Percentiles rank a stretch among this genome's conserved stretches.
These are phyloP conservation scores for Serendipita sp. DNA, from an alignment of 768 basidiomycete species.

Conservation along the genomic window DNA sequence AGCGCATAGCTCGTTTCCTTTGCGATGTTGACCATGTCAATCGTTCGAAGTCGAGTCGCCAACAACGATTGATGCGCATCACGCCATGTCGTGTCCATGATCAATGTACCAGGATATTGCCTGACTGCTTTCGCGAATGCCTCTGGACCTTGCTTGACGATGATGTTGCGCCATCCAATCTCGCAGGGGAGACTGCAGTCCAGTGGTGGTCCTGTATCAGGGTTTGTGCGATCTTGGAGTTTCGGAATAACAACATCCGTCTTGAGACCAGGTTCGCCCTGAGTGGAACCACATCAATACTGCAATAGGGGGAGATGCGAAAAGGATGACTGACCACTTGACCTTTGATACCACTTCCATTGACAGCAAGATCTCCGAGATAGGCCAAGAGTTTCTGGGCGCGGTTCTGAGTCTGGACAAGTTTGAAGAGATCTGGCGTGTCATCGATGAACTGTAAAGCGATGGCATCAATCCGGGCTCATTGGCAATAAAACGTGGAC, in stretches of 20 bases:
- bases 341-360: constrained; percentile 95
- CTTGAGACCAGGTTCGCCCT: constrained; percentile 89
- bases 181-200: constrained; percentile 74
- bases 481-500: constrained; percentile 12
- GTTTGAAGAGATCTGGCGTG: constrained; percentile 97
- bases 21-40: constrained; percentile 96
- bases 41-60: constrained; percentile 87
- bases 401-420: constrained; percentile 94
- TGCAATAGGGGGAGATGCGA: background rate
- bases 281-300: constrained; percentile 1
- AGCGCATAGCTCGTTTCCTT: constrained; percentile 93
- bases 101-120: constrained; percentile 84
- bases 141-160: constrained; percentile 93
- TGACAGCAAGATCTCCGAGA: constrained; percentile 94
- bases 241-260: constrained; percentile 72
- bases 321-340: constrained; percentile 37
- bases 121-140: constrained; percentile 97
- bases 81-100: constrained; percentile 99
- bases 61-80: constrained; percentile 97
- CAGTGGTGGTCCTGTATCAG: constrained; percentile 46
- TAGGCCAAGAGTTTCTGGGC: constrained; percentile 95
- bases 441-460: constrained; percentile 84
- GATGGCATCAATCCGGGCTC: background rate
- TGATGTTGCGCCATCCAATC: constrained; percentile 94
- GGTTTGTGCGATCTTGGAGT: constrained; percentile 62